Base-by-base conservation (phyloP, 23 red algal species). In the Agarophyton chilense region DNA sequence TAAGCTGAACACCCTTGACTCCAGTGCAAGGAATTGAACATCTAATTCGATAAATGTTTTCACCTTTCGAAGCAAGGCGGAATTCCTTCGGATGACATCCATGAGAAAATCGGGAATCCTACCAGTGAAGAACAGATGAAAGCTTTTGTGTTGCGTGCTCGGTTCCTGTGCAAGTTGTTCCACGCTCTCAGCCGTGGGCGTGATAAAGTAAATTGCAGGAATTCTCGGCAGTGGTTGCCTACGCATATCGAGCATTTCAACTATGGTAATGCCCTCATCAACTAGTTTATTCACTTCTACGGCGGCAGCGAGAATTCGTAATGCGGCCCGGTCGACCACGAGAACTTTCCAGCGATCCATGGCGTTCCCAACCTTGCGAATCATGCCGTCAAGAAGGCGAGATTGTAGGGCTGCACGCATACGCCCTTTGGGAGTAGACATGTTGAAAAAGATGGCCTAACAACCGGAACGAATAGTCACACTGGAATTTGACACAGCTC, bases 41-140 rank as follows among this genome's bases (percentile, higher is more conserved):
- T 98, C 91, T 39, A 98, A 88, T 83, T 98, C 96, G 43, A 93
- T 87, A n/a, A 95, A 90, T 10, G 90, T 83, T 34, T 83, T 72
- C 0, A 98, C 80, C 4, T 58, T 40, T 46, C 91, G 78, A 13
- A 98, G 63, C 35, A 98, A 64, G 22, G 26, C 40, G 8, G 81
- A 41, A 16, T 93, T 83, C 12, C 67, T 87, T 75, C 83, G 54
- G 35, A 98, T 53, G 33, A 89, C 78, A 52, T 84, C 72, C 81
- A 98, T 79, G 38, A 91, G 71, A 36, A 88, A 90, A 33, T 95
- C 96, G 0, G 96, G 92, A 32, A 98, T 41, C 22, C 82, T 87
- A 65, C 52, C 72, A 8, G 92, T 92, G 43, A 93, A 94, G 45
- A 98, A 98, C n/a, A 98, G 67, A 82, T 95, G 92, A 66, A 88